Evolutionary conservation across 2,329 filamentous ascomycete species (phyloP).

Genomic region (Claviceps monticola): DNA sequence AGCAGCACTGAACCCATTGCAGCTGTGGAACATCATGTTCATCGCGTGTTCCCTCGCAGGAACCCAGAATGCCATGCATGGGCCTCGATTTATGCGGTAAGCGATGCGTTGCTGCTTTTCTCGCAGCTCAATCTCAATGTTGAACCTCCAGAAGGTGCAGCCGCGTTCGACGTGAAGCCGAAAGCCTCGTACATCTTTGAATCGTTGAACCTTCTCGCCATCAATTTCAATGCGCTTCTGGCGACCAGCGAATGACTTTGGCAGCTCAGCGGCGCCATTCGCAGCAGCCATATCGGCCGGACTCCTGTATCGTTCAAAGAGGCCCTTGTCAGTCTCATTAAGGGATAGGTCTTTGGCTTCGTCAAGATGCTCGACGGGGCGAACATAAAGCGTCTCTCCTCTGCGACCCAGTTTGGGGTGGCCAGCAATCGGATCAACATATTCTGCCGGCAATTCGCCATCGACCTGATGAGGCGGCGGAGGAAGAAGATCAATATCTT

Average conservation of each 20-base stretch:
- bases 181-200: slow-evolving; percentile 69
- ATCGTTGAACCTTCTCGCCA: slow-evolving; percentile 69
- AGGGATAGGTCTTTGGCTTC: slow-evolving; percentile 66
- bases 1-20: slow-evolving; percentile 83
- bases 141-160: slow-evolving; percentile 95
- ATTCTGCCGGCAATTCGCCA: slow-evolving; percentile 60
- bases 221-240: slow-evolving; percentile 44
- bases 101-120: slow-evolving; percentile 72
- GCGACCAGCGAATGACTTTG: slow-evolving; percentile 39
- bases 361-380: slow-evolving; percentile 74
- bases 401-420: slow-evolving; percentile 74
- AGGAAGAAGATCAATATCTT: slow-evolving; percentile 69
- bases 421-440: slow-evolving; percentile 80
- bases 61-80: slow-evolving; percentile 86
- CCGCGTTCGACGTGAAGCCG: slow-evolving; percentile 75
- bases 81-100: slow-evolving; percentile 88
- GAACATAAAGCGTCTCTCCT: slow-evolving; percentile 76
- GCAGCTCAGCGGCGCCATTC: slow-evolving; percentile 31
- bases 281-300: slow-evolving; percentile 31
- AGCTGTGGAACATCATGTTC: slow-evolving; percentile 98
- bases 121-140: slow-evolving; percentile 77
- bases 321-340: slow-evolving; percentile 65
- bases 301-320: slow-evolving; percentile 59
- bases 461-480: slow-evolving; percentile 57
- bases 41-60: slow-evolving; percentile 72